Base-by-base conservation (phyloP, 805 yeast species). In the Hanseniaspora nectarophila region DNA sequence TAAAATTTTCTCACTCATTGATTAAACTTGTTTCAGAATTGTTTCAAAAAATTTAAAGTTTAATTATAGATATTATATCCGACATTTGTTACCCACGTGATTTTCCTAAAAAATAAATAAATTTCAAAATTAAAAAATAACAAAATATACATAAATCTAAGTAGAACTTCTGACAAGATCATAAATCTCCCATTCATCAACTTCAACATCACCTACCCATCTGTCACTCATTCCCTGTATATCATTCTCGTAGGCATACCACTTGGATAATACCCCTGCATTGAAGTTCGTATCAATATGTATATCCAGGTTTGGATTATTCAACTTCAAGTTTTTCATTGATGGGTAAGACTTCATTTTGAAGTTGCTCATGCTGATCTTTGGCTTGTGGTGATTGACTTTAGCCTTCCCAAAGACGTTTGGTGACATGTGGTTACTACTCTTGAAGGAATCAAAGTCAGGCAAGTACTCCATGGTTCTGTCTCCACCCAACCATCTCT, bases 171-270 rank as follows among this genome's bases (percentile, higher is more conserved):
- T 21, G 5, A 48, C 52, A 12, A 48, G 23, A 40, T 48, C 40
- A 16, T 48, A 48, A 5, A 48, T 40, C 28, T 48, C 52, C 52
- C 52, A 48, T 18, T 48, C 45, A 21, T 48, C 38, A 16, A 29
- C 24, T 5, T 42, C 34, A 38, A 31, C 35, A 32, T 48, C 52
- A 21, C 24, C 39, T 12, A 48, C 26, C 52, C 52, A 48, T 7
- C 35, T 35, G 3, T 40, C 40, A 4, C 18, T 40, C 15, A 39
- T 7, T 10, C 29, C 34, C 5, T 29, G 26, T 13, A 33, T 33
- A 6, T 32, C 37, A 13, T 21, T 38, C 33, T 48, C 52, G 23
- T n/a, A 39, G 10, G 52, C 28, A 33, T 48, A 48, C 52, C 52
- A 48, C 4, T 32, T 16, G 18, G 52, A 43, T 12, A 46, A 34